These are phyloP conservation scores for Plasmodium sp. DNA, from an alignment of 169 alveolate genomes.

Conservation along the genomic window DNA sequence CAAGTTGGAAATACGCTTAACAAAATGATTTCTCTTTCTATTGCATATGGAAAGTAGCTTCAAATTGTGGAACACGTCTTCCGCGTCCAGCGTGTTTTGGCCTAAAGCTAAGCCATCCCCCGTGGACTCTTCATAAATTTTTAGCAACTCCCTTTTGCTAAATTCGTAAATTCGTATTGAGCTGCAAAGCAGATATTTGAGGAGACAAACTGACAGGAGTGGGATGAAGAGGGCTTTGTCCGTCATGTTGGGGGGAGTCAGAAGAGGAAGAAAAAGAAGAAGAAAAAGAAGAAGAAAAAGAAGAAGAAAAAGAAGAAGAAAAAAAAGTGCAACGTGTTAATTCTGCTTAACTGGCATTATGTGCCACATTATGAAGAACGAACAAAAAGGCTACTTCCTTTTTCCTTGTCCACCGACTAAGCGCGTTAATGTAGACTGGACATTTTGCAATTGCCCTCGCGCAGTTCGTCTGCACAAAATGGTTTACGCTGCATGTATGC, in stretches of 20 bases:
- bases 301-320: background rate
- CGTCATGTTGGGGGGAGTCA: background rate
- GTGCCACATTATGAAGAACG: background rate
- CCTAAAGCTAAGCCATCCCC: background rate
- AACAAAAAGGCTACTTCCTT: background rate
- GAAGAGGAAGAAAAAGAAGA: background rate
- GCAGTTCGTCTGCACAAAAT: background rate
- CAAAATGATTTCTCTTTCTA: background rate
- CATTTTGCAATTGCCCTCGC: background rate
- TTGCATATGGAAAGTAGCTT: slow-evolving; percentile 22
- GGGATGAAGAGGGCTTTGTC: background rate
- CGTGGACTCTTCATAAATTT: slow-evolving; percentile 3
- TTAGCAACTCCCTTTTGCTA: slow-evolving; percentile 21
- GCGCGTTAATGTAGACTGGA: background rate
- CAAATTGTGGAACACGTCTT: background rate
- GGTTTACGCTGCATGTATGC: background rate
- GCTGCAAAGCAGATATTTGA: slow-evolving; percentile 8
- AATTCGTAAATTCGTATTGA: background rate
- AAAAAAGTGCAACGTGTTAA: background rate
- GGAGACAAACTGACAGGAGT: background rate
- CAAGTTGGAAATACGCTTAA: background rate
- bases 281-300: background rate
- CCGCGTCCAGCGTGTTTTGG: background rate
- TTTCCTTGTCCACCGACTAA: background rate
- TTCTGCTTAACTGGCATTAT: background rate